phyloP scores from a whole-genome alignment of 257 asterid species.

The Capsicum pubescens region DNA sequence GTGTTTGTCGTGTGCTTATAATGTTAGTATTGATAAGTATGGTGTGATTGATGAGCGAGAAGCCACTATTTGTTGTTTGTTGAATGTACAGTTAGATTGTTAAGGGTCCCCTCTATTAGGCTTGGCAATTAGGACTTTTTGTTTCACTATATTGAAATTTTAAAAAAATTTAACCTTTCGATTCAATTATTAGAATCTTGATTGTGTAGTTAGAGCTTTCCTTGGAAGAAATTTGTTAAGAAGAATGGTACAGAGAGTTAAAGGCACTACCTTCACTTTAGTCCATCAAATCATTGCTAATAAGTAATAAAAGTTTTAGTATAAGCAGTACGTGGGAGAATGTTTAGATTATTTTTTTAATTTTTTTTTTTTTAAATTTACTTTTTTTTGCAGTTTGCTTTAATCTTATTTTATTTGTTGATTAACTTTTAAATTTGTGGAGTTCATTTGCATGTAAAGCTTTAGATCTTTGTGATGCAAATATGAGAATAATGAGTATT shows the following conservation, averaged over 20 bases:
- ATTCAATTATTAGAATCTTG: slow-evolving; percentile 61
- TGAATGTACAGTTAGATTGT: slow-evolving; percentile 29
- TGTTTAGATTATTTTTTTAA: no score
- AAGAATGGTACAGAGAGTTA: slow-evolving; percentile 61
- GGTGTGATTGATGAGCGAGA: slow-evolving; percentile 56
- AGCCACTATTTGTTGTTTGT: slow-evolving; percentile 49
- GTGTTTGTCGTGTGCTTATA: not conserved
- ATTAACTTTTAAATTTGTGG: no score
- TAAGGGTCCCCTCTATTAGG: slow-evolving; percentile 85
- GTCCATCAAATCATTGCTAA: slow-evolving; percentile 76
- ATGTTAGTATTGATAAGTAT: slow-evolving; percentile 42
- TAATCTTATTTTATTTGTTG: no score
- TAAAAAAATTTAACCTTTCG: slow-evolving; percentile 56
- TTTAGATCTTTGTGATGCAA: no score
- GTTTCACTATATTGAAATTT: slow-evolving; percentile 61
- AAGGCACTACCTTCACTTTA: slow-evolving; percentile 52
- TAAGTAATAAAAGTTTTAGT: no score
- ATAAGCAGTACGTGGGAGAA: no score
- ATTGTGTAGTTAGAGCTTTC: slow-evolving; percentile 45
- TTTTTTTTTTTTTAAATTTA: no score
- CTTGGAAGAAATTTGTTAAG: slow-evolving; percentile 38
- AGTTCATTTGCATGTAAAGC: no score
- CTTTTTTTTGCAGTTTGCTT: no score
- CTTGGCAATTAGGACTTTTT: slow-evolving; percentile 75
- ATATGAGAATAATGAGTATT: no score